Conservation (phyloP, 192 early-diverging fungal genomes). For the Rhizophagus prolifer region DNA sequence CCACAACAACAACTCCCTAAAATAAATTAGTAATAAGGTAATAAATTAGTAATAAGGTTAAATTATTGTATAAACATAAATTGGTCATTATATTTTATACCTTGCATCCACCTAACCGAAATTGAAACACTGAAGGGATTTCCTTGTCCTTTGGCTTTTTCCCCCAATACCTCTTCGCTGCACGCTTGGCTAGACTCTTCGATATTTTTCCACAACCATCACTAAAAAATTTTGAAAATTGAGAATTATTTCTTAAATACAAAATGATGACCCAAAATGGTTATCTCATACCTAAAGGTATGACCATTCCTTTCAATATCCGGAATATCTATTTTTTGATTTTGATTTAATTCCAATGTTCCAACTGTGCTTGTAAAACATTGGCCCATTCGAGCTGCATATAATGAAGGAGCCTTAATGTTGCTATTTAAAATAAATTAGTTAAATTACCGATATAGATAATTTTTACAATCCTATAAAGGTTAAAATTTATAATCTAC, state of each 20-base stretch:
- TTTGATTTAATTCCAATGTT: constrained; percentile 38
- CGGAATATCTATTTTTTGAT: constrained; percentile 44
- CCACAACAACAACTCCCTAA: constrained; percentile 49
- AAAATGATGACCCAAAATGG: not conserved
- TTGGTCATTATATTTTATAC: not conserved
- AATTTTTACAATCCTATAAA: not conserved
- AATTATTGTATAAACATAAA: no score
- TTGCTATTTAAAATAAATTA: not conserved
- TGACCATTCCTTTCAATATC: constrained; percentile 61
- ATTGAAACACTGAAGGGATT: constrained; percentile 64
- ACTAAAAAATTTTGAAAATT: constrained; percentile 53
- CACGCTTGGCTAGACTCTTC: constrained; percentile 38
- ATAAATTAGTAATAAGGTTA: not conserved
- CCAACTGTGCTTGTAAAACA: constrained; percentile 67
- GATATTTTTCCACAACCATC: constrained; percentile 77
- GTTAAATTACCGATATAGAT: not conserved
- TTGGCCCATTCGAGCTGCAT: constrained; percentile 71
- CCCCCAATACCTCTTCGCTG: constrained; percentile 23
- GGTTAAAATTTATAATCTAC: not conserved
- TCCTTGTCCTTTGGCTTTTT: constrained; percentile 40
- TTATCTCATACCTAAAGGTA: not conserved
- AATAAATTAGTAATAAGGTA: not conserved
- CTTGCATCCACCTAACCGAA: constrained; percentile 67
- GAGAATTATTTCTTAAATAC: no score
- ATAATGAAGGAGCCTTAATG: constrained; percentile 59